A percentile compares a stretch with the other conserved stretches of the same genome.
Conservation (phyloP, 164 flowering plant species). For the Umbilicus rupestris region DNA sequence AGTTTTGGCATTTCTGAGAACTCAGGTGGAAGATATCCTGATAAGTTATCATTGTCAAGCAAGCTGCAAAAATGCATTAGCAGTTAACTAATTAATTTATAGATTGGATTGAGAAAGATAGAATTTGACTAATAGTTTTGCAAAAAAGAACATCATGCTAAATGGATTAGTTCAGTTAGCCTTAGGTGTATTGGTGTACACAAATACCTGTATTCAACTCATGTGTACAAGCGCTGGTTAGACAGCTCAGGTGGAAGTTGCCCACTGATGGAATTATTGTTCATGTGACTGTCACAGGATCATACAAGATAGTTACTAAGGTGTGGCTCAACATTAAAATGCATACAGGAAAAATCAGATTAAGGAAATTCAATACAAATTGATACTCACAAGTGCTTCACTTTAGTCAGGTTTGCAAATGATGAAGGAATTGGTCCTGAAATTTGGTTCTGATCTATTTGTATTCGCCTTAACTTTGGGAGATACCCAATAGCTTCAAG, state of each 20-base stretch:
- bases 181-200: neutral
- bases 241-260: conserved; percentile 70
- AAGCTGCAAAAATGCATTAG: conserved; percentile 44
- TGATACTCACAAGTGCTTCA: conserved; percentile 54
- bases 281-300: conserved; percentile 59
- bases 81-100: neutral
- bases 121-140: too few species aligned
- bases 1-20: conserved; percentile 50
- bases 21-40: conserved; percentile 84
- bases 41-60: conserved; percentile 86
- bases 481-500: conserved; percentile 79
- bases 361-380: neutral
- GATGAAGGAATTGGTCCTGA: conserved; percentile 72
- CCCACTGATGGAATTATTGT: conserved; percentile 88
- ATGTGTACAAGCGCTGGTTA: conserved; percentile 59
- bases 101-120: neutral
- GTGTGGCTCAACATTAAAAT: neutral
- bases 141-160: neutral
- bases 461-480: conserved; percentile 55
- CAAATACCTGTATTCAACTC: conserved; percentile 36
- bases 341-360: neutral
- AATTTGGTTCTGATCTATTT: conserved; percentile 68
- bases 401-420: conserved; percentile 52
- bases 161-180: neutral
- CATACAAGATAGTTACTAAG: conserved; percentile 11